Conservation (phyloP, 352 stramenopile genomes). For the Phytophthora pisi region DNA sequence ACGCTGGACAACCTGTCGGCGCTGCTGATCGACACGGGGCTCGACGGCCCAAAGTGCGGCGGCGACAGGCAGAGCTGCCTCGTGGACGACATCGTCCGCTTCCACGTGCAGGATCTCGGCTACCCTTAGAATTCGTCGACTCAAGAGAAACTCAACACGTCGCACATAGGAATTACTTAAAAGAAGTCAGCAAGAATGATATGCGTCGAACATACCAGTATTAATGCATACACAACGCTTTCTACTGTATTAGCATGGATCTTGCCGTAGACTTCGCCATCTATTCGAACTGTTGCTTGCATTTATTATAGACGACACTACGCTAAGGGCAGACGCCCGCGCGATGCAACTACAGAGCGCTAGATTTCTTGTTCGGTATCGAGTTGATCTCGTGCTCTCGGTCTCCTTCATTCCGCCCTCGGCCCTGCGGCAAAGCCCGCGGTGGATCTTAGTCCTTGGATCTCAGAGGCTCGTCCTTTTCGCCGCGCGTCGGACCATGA, state of each 20-base stretch:
- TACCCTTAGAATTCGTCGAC: constrained; percentile 14
- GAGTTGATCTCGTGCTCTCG: constrained; percentile 3
- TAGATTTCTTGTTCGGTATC: constrained; percentile 12
- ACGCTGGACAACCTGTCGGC: constrained; percentile 41
- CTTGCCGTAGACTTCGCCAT: background rate
- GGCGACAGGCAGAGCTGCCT: constrained; percentile 23
- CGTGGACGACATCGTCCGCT: constrained; percentile 51
- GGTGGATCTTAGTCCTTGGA: constrained; percentile 21
- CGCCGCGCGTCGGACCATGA: constrained; percentile 24
- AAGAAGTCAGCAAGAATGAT: background rate
- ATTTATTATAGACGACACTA: background rate
- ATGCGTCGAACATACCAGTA: background rate
- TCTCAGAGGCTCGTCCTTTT: constrained; percentile 28
- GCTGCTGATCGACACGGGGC: constrained; percentile 38
- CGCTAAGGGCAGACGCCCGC: background rate
- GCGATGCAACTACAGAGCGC: constrained; percentile 13
- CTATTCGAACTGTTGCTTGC: background rate
- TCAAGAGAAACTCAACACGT: background rate
- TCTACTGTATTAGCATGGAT: background rate
- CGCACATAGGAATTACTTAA: background rate
- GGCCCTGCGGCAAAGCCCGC: constrained; percentile 3
- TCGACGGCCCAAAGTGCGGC: constrained; percentile 7
- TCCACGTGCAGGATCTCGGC: constrained; percentile 46
- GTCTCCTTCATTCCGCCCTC: background rate
- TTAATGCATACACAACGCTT: background rate